These are phyloP conservation scores for Zymoseptoria pseudotritici DNA, from an alignment of 2,329 filamentous ascomycete genomes.

Conservation along the genomic window DNA sequence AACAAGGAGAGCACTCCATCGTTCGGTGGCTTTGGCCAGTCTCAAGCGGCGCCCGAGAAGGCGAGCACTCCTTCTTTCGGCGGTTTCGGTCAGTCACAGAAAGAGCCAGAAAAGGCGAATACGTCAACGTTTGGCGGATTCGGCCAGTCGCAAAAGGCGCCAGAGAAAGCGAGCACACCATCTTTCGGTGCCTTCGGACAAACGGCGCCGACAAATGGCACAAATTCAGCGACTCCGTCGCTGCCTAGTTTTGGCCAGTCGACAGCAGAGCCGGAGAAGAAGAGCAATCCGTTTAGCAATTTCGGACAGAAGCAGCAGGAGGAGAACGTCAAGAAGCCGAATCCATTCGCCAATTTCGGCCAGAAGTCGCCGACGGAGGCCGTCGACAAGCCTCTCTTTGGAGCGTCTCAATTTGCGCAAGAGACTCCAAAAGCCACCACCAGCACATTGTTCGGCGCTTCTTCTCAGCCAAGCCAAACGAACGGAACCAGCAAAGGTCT, in stretches of 20 bases:
- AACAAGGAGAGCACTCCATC: background rate
- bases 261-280: background rate
- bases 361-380: slow-evolving; percentile 6
- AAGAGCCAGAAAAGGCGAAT: background rate
- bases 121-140: background rate
- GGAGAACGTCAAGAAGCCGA: slow-evolving; percentile 5
- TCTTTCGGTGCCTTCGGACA: background rate
- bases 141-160: slow-evolving; percentile 2
- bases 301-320: background rate
- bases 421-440: slow-evolving; percentile 3
- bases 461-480: background rate
- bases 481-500: slow-evolving; percentile 9
- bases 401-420: slow-evolving; percentile 4
- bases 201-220: background rate
- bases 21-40: background rate
- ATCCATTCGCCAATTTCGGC: slow-evolving; percentile 9
- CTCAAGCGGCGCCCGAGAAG: background rate
- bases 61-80: slow-evolving; percentile 5
- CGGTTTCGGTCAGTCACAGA: slow-evolving; percentile 1
- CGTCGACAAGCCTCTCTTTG: slow-evolving; percentile 4
- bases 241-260: slow-evolving; percentile 1
- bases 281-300: background rate
- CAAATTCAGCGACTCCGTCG: background rate
- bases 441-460: slow-evolving; percentile 7
- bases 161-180: background rate